phyloP scores from a whole-genome alignment of 805 yeast genomes.

The Sugiyamaella lignohabitans region DNA sequence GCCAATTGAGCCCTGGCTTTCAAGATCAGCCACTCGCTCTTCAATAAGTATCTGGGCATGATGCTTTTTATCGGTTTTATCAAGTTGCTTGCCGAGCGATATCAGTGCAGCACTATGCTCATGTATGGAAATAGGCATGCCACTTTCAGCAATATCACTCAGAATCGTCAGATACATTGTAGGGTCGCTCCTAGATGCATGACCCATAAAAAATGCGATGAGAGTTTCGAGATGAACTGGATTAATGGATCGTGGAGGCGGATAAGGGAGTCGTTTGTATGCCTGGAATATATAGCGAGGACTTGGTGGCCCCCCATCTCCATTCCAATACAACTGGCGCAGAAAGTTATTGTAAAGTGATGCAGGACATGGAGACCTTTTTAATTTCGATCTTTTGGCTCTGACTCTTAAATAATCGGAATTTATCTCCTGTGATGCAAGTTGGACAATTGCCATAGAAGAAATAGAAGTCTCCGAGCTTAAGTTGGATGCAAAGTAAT shows the following conservation, averaged over 20 bases:
- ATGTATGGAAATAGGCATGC: conserved; percentile 28
- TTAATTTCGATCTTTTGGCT: conserved; percentile 3
- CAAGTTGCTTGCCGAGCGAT: not conserved
- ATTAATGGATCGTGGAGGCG: conserved; percentile 30
- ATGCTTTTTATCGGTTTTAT: not conserved
- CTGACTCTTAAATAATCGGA: conserved; percentile 12
- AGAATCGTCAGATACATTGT: conserved; percentile 16
- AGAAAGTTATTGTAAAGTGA: conserved; percentile 22
- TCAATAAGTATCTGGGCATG: not conserved
- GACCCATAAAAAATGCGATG: conserved; percentile 19
- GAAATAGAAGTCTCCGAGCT: not conserved
- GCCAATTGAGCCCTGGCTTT: not conserved
- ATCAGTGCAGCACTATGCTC: conserved; percentile 28
- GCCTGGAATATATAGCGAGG: conserved; percentile 19
- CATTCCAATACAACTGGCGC: conserved; percentile 16
- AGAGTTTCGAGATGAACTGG: conserved; percentile 31
- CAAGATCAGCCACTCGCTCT: not conserved
- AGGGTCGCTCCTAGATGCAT: conserved; percentile 5
- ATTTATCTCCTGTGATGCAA: conserved; percentile 7
- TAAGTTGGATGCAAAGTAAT: not conserved
- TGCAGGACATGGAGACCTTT: conserved; percentile 15
- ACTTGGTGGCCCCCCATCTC: conserved; percentile 2
- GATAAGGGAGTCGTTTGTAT: conserved; percentile 30
- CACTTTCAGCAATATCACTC: conserved; percentile 24
- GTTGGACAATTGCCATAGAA: not conserved